phyloP scores from a whole-genome alignment of 2,329 filamentous ascomycete genomes.

The Fusarium sp. region DNA sequence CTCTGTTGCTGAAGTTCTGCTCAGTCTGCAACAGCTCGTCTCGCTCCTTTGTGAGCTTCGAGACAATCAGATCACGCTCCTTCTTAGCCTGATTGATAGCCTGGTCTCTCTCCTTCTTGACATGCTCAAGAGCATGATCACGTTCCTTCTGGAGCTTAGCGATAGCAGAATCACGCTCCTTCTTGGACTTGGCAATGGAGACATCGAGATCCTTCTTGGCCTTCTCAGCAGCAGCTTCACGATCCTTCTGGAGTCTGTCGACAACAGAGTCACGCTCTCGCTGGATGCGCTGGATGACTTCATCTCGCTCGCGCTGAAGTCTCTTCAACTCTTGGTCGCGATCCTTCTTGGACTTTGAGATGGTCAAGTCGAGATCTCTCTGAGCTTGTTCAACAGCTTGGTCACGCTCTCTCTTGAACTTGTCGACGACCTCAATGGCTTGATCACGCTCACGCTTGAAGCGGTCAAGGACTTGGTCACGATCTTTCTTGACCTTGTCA shows the following conservation, averaged over 20 bases:
- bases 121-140: slow-evolving; percentile 35
- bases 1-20: slow-evolving; percentile 35
- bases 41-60: slow-evolving; percentile 42
- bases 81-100: slow-evolving; percentile 36
- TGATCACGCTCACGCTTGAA: slow-evolving; percentile 39
- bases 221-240: slow-evolving; percentile 27
- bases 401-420: slow-evolving; percentile 39
- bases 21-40: slow-evolving; percentile 43
- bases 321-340: slow-evolving; percentile 29
- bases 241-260: slow-evolving; percentile 39
- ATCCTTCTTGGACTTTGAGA: slow-evolving; percentile 36
- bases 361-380: slow-evolving; percentile 35
- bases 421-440: slow-evolving; percentile 34
- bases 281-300: slow-evolving; percentile 35
- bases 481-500: slow-evolving; percentile 40
- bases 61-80: slow-evolving; percentile 38
- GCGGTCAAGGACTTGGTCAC: slow-evolving; percentile 24
- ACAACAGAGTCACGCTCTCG: slow-evolving; percentile 37
- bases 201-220: slow-evolving; percentile 42
- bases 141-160: slow-evolving; percentile 41
- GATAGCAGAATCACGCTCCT: slow-evolving; percentile 41
- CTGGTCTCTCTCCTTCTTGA: slow-evolving; percentile 41
- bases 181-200: slow-evolving; percentile 38
- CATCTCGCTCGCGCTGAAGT: slow-evolving; percentile 38
- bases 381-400: slow-evolving; percentile 33